phyloP scores from a whole-genome alignment of 2,329 filamentous ascomycete genomes.

The Apiospora kogelbergensis region DNA sequence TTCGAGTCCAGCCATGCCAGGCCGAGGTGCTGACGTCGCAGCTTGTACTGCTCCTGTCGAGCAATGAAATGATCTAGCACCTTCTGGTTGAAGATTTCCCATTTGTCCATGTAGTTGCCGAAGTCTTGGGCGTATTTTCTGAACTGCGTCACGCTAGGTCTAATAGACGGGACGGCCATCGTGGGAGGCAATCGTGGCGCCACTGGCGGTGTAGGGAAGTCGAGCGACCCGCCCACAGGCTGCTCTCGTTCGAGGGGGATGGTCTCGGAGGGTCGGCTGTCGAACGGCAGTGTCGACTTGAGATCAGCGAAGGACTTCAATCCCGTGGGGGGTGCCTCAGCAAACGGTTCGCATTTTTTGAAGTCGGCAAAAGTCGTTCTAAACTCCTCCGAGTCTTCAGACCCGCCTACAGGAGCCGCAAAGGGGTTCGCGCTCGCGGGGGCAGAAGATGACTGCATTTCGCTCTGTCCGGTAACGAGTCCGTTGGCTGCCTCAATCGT shows the following conservation, averaged over 20 bases:
- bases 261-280: conserved; percentile 48
- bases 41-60: conserved; percentile 45
- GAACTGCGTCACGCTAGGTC: conserved; percentile 45
- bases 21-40: conserved; percentile 41
- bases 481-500: conserved; percentile 26
- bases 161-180: conserved; percentile 42
- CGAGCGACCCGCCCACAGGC: conserved; percentile 34
- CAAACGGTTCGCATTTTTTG: conserved; percentile 56
- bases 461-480: conserved; percentile 20
- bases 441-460: conserved; percentile 17
- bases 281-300: conserved; percentile 56
- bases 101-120: conserved; percentile 52
- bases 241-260: conserved; percentile 37
- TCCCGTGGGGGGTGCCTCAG: conserved; percentile 42
- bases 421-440: conserved; percentile 20
- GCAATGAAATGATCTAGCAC: conserved; percentile 58
- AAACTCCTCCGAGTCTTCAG: conserved; percentile 57
- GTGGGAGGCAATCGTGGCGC: conserved; percentile 49
- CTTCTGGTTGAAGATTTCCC: conserved; percentile 49
- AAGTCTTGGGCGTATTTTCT: conserved; percentile 54
- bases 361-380: conserved; percentile 54
- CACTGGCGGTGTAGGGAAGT: conserved; percentile 48
- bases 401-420: conserved; percentile 43
- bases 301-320: conserved; percentile 56
- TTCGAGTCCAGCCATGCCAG: conserved; percentile 44